These are phyloP conservation scores for Wickerhamiella azyma DNA, from an alignment of 805 yeast genomes.

Conservation along the genomic window DNA sequence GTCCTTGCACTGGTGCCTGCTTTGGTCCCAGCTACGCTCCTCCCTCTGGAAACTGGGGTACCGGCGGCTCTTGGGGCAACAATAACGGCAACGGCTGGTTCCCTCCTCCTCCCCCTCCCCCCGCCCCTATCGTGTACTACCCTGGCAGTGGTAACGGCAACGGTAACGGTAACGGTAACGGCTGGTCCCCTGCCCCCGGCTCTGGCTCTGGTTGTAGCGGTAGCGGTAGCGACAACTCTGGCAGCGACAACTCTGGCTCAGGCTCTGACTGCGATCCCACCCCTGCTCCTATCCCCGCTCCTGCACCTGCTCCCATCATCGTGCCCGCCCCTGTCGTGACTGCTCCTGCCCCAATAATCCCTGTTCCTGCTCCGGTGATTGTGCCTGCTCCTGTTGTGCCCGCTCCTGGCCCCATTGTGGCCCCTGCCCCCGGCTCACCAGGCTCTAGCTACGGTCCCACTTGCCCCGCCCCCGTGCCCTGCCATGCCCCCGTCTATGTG, in stretches of 20 bases:
- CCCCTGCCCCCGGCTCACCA: too few relatives aligned
- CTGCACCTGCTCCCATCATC: not conserved
- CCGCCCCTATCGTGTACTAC: not conserved
- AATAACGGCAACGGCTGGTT: not conserved
- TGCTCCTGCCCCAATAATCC: not conserved
- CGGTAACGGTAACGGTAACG: not conserved
- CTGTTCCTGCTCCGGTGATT: not conserved
- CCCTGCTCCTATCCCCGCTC: constrained; percentile 1
- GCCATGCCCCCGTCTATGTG: not conserved
- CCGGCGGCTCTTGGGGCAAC: not conserved
- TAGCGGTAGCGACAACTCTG: not conserved
- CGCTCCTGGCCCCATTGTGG: not conserved
- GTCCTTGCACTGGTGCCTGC: too few relatives aligned
- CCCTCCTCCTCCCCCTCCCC: not conserved
- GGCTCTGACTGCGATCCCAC: too few relatives aligned
- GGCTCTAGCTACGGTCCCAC: too few relatives aligned
- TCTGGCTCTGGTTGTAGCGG: not conserved
- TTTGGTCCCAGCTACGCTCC: not conserved
- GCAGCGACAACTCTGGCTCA: too few relatives aligned
- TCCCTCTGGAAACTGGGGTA: not conserved
- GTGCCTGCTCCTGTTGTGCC: not conserved
- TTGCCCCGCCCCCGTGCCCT: not conserved
- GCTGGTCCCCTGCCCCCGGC: not conserved
- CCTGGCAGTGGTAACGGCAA: not conserved
- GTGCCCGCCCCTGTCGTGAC: not conserved